phyloP scores from a whole-genome alignment of 225 moss, liverwort and hornwort genomes.

The Takakia lepidozioides region DNA sequence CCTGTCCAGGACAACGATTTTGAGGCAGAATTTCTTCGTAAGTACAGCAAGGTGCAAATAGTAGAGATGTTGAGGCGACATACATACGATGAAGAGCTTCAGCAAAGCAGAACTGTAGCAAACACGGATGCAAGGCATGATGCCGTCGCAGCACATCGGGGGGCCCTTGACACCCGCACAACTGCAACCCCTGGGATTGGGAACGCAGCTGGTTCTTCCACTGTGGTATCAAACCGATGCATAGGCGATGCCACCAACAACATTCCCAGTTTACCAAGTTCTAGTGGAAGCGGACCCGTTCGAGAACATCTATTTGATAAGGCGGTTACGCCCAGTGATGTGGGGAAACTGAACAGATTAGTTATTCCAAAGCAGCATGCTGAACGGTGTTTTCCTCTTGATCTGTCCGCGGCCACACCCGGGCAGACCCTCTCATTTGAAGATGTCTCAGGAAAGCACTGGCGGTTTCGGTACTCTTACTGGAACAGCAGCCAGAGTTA shows the following conservation, averaged over 20 bases:
- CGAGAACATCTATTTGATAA: slow-evolving; percentile 97
- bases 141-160: slow-evolving; percentile 22
- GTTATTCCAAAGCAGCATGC: slow-evolving; percentile 99
- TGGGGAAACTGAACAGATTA: slow-evolving; percentile 92
- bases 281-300: too few relatives aligned
- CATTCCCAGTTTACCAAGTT: slow-evolving; percentile 2
- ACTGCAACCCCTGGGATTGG: slow-evolving; percentile 17
- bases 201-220: slow-evolving; percentile 27
- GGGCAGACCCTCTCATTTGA: slow-evolving; percentile 96
- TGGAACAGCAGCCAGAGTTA: slow-evolving; percentile 99
- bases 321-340: slow-evolving; percentile 95
- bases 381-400: slow-evolving; percentile 92
- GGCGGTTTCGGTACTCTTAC: slow-evolving; percentile 96
- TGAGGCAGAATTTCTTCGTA: slow-evolving; percentile 76
- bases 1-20: slow-evolving; percentile 82
- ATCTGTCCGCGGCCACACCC: slow-evolving; percentile 78
- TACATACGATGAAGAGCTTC: slow-evolving; percentile 94
- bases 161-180: slow-evolving; percentile 13
- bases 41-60: slow-evolving; percentile 80
- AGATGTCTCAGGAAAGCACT: slow-evolving; percentile 87
- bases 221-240: slow-evolving; percentile 10
- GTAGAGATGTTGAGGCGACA: slow-evolving; percentile 97
- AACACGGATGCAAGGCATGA: slow-evolving; percentile 42
- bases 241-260: slow-evolving; percentile 18
- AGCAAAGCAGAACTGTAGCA: slow-evolving; percentile 63